Evolutionary conservation across 305 asterid genomes (phyloP).

Genomic region (Plantago coronopus): DNA sequence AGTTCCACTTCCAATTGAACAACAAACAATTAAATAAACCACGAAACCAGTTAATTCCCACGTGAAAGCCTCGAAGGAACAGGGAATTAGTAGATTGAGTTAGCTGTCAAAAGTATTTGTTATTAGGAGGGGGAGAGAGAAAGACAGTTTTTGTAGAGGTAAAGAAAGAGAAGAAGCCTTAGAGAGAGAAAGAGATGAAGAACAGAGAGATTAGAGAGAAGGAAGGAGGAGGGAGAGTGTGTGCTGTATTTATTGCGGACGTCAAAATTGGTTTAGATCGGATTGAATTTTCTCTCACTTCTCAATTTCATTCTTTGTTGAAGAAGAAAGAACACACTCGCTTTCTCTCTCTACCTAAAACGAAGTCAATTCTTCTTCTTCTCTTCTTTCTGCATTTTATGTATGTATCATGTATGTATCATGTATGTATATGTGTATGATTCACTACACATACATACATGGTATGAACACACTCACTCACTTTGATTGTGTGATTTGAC

Average conservation of each 20-base stretch:
- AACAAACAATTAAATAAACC: not conserved
- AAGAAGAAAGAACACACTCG: too few relatives aligned
- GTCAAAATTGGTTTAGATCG: conserved; percentile 44
- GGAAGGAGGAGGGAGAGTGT: conserved; percentile 21
- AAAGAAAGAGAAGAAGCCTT: not conserved
- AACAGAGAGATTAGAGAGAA: conserved; percentile 35
- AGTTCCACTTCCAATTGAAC: too few relatives aligned
- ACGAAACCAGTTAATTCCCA: not conserved
- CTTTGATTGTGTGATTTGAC: not conserved
- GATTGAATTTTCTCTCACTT: conserved; percentile 30
- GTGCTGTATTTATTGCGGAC: conserved; percentile 41
- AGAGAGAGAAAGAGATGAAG: conserved; percentile 26
- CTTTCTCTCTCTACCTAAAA: conserved; percentile 21
- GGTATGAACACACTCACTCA: too few relatives aligned
- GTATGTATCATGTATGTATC: conserved; percentile 6
- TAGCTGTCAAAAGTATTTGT: conserved; percentile 18
- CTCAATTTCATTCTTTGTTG: conserved; percentile 10
- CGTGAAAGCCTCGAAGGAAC: not conserved
- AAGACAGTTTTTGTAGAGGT: not conserved
- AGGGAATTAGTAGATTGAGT: not conserved
- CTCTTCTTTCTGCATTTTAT: not conserved
- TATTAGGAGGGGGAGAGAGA: not conserved
- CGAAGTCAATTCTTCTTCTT: conserved; percentile 45
- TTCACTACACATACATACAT: too few relatives aligned
- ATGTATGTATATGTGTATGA: conserved; percentile 4